Evolutionary conservation across 768 basidiomycete species (phyloP).

Genomic region (Daedaleopsis sinensis): DNA sequence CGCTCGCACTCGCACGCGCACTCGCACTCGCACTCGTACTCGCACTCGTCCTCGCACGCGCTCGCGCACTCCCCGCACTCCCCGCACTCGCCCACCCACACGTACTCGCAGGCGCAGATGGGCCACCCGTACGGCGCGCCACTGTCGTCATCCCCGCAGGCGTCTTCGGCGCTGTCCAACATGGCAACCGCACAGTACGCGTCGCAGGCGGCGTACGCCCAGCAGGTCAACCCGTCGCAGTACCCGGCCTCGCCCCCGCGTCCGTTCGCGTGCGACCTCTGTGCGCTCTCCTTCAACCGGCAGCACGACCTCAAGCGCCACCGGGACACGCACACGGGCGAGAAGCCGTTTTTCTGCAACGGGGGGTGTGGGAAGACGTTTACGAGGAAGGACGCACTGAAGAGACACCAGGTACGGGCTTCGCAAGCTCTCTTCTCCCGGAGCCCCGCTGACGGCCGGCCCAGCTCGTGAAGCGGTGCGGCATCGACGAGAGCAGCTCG

Average conservation of each 20-base stretch:
- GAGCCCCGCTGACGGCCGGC: constrained; percentile 5
- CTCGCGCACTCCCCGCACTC: constrained; percentile 14
- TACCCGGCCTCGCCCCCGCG: constrained; percentile 43
- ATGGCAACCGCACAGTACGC: constrained; percentile 26
- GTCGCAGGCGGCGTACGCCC: constrained; percentile 25
- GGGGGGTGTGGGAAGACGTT: constrained; percentile 87
- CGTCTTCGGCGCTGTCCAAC: constrained; percentile 19
- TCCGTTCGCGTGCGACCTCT: constrained; percentile 51
- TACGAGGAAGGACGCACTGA: constrained; percentile 84
- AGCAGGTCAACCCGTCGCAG: constrained; percentile 29
- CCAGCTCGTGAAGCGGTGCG: constrained; percentile 77
- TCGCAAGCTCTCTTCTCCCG: neutral
- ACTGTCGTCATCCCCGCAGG: constrained; percentile 25
- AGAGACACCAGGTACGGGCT: constrained; percentile 74
- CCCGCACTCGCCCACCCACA: constrained; percentile 15
- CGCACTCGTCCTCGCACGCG: constrained; percentile 9
- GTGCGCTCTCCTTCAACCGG: constrained; percentile 81
- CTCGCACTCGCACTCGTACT: constrained; percentile 18
- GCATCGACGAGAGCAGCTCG: constrained; percentile 58
- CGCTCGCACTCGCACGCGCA: constrained; percentile 20
- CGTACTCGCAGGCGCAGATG: constrained; percentile 20
- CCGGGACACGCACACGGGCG: constrained; percentile 82
- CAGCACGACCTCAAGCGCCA: constrained; percentile 87
- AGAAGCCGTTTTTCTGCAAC: constrained; percentile 83
- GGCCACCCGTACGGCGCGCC: constrained; percentile 23